These are phyloP conservation scores for Pezicula rhizophila DNA, from an alignment of 2,329 filamentous ascomycete species.

Conservation along the genomic window DNA sequence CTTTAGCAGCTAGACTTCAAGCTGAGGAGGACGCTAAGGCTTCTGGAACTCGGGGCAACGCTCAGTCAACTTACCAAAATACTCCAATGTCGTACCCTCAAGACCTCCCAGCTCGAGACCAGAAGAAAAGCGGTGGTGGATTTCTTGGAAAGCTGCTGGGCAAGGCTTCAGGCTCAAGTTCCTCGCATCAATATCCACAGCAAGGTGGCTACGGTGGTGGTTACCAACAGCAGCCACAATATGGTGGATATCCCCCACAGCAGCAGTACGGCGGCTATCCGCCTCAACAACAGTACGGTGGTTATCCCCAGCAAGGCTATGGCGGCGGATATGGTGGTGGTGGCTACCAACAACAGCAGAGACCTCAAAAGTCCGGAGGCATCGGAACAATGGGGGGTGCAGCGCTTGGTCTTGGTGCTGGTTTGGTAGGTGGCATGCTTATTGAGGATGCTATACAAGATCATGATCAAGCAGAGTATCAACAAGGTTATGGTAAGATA, in stretches of 20 bases:
- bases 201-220: slow-evolving; percentile 29
- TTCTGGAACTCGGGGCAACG: slow-evolving; percentile 11
- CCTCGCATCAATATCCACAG: slow-evolving; percentile 28
- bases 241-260: slow-evolving; percentile 31
- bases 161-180: slow-evolving; percentile 13
- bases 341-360: slow-evolving; percentile 26
- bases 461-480: slow-evolving; percentile 51
- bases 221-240: slow-evolving; percentile 25
- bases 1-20: slow-evolving; percentile 70
- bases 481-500: slow-evolving; percentile 37
- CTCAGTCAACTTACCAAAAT: slow-evolving; percentile 19
- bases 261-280: slow-evolving; percentile 31
- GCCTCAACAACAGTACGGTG: slow-evolving; percentile 29
- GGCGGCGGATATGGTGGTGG: slow-evolving; percentile 31
- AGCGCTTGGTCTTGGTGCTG: slow-evolving; percentile 74
- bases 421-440: slow-evolving; percentile 71
- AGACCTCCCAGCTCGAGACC: slow-evolving; percentile 37
- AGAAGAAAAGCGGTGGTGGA: slow-evolving; percentile 37
- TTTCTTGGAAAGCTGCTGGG: slow-evolving; percentile 48
- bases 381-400: slow-evolving; percentile 69
- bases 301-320: slow-evolving; percentile 23
- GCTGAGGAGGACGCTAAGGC: slow-evolving; percentile 72
- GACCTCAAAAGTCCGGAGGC: slow-evolving; percentile 40
- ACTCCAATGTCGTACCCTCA: slow-evolving; percentile 22
- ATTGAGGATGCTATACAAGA: slow-evolving; percentile 63